Conservation (phyloP, 2,329 filamentous ascomycete species). For the Xylaria polymorpha region DNA sequence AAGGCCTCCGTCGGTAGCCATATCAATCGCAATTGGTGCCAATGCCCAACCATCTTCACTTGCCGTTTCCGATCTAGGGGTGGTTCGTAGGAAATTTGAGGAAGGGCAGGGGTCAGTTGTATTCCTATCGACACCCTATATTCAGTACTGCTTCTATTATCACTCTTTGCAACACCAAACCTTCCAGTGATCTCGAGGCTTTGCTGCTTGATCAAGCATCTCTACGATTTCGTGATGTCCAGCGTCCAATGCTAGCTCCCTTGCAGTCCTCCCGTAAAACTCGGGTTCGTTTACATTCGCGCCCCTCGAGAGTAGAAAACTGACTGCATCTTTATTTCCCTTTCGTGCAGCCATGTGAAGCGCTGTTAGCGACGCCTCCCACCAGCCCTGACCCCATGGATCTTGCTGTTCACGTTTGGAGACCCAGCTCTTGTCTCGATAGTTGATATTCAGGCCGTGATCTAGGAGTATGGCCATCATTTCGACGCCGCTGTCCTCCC, state of each 20-base stretch:
- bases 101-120: no score
- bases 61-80: slow-evolving; percentile 1
- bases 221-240: slow-evolving; percentile 24
- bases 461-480: slow-evolving; percentile 32
- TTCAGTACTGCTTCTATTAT: no score
- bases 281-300: slow-evolving; percentile 25
- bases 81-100: no score
- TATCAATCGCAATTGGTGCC: slow-evolving; percentile 13
- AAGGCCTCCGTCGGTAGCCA: slow-evolving; percentile 14
- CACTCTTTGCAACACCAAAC: no score
- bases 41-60: slow-evolving; percentile 12
- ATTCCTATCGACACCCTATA: no score
- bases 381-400: slow-evolving; percentile 4
- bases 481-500: slow-evolving; percentile 19
- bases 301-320: slow-evolving; percentile 30
- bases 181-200: neutral
- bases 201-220: slow-evolving; percentile 21
- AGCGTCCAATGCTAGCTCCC: slow-evolving; percentile 11
- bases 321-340: slow-evolving; percentile 26
- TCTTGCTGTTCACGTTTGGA: neutral
- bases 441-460: slow-evolving; percentile 31
- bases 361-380: slow-evolving; percentile 17
- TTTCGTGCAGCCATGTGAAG: slow-evolving; percentile 18
- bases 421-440: slow-evolving; percentile 11
- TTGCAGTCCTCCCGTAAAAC: slow-evolving; percentile 4